These are phyloP conservation scores for Annulohypoxylon truncatum DNA, from an alignment of 2,329 filamentous ascomycete species.

Conservation along the genomic window DNA sequence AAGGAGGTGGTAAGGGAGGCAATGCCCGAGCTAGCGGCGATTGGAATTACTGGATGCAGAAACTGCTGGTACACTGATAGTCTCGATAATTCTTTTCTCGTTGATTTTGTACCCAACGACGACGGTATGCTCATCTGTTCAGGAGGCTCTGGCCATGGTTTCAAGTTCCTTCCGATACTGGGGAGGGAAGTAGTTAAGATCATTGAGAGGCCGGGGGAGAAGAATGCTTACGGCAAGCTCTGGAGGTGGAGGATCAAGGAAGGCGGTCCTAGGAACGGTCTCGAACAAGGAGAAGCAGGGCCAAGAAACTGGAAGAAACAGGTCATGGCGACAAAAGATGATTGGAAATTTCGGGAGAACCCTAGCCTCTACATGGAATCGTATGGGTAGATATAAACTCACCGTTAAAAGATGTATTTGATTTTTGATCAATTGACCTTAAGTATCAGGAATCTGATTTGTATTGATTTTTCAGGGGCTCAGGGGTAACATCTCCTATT, in stretches of 20 bases:
- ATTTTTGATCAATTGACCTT: no score
- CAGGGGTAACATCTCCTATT: not conserved
- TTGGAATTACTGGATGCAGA: conserved; percentile 45
- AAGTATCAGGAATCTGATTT: no score
- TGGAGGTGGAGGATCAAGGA: conserved; percentile 23
- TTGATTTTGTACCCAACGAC: conserved; percentile 50
- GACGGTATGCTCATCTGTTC: conserved; percentile 66
- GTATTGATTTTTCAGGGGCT: not conserved
- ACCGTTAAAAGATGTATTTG: no score
- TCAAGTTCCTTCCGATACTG: conserved; percentile 24
- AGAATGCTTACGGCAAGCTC: conserved; percentile 19
- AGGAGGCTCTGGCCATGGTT: conserved; percentile 68
- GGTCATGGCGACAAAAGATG: conserved; percentile 20
- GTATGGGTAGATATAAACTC: not conserved
- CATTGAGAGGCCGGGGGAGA: conserved; percentile 11
- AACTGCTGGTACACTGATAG: conserved; percentile 70
- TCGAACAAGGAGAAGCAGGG: conserved; percentile 21
- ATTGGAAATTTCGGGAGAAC: conserved; percentile 16
- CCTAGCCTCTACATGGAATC: not conserved
- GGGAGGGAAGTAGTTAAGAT: conserved; percentile 21
- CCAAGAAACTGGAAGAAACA: conserved; percentile 30
- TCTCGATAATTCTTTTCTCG: conserved; percentile 64
- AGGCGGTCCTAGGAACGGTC: conserved; percentile 2
- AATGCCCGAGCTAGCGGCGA: conserved; percentile 54
- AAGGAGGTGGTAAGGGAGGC: conserved; percentile 53